phyloP scores from a whole-genome alignment of 1,284 basidiomycete genomes.

The Microbotryomycetes sp. region DNA sequence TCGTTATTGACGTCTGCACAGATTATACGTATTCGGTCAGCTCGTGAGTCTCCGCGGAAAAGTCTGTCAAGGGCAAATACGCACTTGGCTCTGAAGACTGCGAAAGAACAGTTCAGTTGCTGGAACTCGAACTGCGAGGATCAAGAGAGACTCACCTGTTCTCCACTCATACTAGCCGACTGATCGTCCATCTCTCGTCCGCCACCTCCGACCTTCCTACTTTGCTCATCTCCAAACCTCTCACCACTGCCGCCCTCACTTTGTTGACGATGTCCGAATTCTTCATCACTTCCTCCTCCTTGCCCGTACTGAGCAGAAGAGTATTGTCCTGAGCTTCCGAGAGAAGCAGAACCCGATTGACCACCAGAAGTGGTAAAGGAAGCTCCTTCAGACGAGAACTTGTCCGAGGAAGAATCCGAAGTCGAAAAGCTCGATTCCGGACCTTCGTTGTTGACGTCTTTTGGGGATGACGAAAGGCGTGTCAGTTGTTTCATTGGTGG shows the following conservation, averaged over 20 bases:
- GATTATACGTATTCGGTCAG: not conserved
- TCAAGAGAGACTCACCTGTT: not conserved
- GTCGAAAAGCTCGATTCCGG: not conserved
- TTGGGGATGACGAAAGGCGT: not conserved
- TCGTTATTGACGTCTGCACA: constrained; percentile 29
- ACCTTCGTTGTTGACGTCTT: constrained; percentile 3
- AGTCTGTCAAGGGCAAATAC: not conserved
- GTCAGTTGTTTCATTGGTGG: not conserved
- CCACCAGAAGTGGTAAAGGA: not conserved
- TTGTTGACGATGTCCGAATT: not conserved
- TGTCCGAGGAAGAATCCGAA: not conserved
- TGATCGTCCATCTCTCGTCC: not conserved
- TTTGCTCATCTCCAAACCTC: not conserved
- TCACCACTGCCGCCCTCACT: not conserved
- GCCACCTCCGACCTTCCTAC: not conserved
- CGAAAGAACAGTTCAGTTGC: not conserved
- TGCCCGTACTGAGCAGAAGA: too few species aligned
- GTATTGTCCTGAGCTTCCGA: not conserved
- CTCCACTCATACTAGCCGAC: not conserved
- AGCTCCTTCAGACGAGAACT: not conserved
- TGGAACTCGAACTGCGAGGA: not conserved
- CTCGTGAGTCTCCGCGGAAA: too few species aligned
- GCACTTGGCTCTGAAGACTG: constrained; percentile 25
- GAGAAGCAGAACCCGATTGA: not conserved
- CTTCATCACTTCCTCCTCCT: too few species aligned